Base-by-base conservation (phyloP, 2,329 filamentous ascomycete genomes). In the Tetracladium maxilliforme region DNA sequence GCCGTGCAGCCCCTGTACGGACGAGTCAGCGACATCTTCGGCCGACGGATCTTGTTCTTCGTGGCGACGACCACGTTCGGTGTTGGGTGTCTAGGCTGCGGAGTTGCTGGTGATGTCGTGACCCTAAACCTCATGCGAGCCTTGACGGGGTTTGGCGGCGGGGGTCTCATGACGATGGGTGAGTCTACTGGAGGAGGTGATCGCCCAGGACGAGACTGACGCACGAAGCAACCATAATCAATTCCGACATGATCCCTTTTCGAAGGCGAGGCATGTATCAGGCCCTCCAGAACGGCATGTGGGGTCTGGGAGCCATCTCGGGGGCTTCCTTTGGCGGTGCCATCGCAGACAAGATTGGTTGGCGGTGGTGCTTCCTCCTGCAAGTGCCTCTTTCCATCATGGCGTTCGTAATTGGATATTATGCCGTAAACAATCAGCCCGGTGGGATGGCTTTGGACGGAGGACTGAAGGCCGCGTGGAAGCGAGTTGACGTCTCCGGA, bases 1-100 rank as follows among this genome's bases (percentile, higher is more conserved):
- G 72, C 74, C 2, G 75, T 81, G 26, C 71, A 81, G 41, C 76
- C 76, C 1, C 56, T 83, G 1, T 79, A 78, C 37, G 76, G 75
- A 2, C 64, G 76, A 2, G 54, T 81, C 4, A 79, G 73, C 1
- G 76, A 83, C 40, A 71, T 75, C 6, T 64, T 80, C 29, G 75
- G 75, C 2, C 59, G 74, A 4, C 61, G 69, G 2, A 39, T 60
- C 4, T 65, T 69, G 31, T 78, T 78, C 45, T 64, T 80, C 29
- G 61, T 68, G n/a, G 67, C 70, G 1, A 68, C 70, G 0, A 35
- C 67, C 4, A 59, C 69, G 0, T 79, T 82, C 39, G 56, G 64
- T 7, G 28, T 61, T 1, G 74, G 74, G 0, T 79, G 72, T 31
- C 48, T 72, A 4, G 75, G 74, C 23, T 81, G 75, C 38, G 70